These are phyloP conservation scores for Zasmidium angulare DNA, from an alignment of 2,329 filamentous ascomycete genomes.

Conservation along the genomic window DNA sequence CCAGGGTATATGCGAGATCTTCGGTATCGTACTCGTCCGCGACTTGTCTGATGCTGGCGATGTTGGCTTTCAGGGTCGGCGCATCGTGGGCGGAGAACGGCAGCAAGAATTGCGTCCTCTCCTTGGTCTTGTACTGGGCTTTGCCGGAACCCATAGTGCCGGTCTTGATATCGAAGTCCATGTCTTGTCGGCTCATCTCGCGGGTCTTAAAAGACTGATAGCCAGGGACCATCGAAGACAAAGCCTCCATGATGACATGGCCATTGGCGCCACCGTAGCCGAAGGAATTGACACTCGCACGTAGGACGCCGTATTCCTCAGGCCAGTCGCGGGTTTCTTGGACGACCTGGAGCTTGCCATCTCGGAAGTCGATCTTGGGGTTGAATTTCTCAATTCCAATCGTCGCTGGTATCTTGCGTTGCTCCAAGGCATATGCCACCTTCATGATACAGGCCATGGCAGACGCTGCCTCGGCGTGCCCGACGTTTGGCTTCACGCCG, in stretches of 20 bases:
- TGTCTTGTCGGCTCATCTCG: background rate
- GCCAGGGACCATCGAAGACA: background rate
- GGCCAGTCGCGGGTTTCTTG: slow-evolving; percentile 28
- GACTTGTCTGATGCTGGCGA: background rate
- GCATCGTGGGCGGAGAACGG: background rate
- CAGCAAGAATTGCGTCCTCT: background rate
- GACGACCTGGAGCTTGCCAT: slow-evolving; percentile 21
- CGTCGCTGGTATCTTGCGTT: slow-evolving; percentile 18
- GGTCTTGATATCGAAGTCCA: background rate
- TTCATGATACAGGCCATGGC: slow-evolving; percentile 13
- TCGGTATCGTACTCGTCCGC: background rate
- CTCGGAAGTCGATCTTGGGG: slow-evolving; percentile 28
- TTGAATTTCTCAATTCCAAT: slow-evolving; percentile 25
- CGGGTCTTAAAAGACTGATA: background rate
- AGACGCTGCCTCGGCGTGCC: slow-evolving; percentile 14
- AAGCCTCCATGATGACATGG: slow-evolving; percentile 5
- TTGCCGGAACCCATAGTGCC: background rate
- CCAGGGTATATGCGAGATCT: slow-evolving; percentile 10
- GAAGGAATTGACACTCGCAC: slow-evolving; percentile 22
- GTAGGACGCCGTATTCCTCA: slow-evolving; percentile 12
- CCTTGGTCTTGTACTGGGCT: background rate
- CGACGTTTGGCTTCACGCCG: slow-evolving; percentile 16
- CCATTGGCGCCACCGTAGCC: slow-evolving; percentile 28
- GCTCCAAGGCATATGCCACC: slow-evolving; percentile 22
- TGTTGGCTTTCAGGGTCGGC: background rate